Evolutionary conservation across 2,329 filamentous ascomycete genomes (phyloP).

Genomic region (Torrubiella hemipterigena): DNA sequence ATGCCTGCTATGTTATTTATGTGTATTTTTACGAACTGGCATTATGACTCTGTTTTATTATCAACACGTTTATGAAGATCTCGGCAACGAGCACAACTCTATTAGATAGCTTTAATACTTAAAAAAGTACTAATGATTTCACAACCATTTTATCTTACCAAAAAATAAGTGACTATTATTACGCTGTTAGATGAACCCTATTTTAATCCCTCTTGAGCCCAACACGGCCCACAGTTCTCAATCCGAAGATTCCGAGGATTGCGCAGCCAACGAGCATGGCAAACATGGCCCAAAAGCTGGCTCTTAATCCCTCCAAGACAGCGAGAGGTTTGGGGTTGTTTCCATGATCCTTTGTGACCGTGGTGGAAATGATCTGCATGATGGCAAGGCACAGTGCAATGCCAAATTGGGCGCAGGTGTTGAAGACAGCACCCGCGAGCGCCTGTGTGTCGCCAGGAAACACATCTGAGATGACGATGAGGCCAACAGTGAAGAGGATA

Average conservation of each 20-base stretch:
- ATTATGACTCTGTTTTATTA: no score
- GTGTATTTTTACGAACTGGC: no score
- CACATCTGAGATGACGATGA: constrained; percentile 39
- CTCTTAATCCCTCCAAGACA: background rate
- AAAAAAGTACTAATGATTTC: no score
- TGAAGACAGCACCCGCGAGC: constrained; percentile 50
- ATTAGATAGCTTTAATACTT: no score
- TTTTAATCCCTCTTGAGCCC: background rate
- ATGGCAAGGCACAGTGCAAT: constrained; percentile 34
- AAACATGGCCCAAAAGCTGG: background rate
- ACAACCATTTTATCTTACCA: no score
- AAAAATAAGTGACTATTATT: no score
- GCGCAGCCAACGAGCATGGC: background rate
- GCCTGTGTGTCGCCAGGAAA: constrained; percentile 46
- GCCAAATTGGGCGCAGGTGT: constrained; percentile 44
- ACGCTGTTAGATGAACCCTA: no score
- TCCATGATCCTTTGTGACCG: background rate
- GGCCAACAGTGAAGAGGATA: constrained; percentile 42
- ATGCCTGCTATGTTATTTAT: no score
- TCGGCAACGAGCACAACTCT: no score
- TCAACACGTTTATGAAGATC: no score
- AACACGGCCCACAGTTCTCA: background rate
- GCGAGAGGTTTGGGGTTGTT: background rate
- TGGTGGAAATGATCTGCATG: constrained; percentile 17
- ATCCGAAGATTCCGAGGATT: background rate